Conservation (phyloP, 2,329 filamentous ascomycete genomes). For the Stachybotrys chartarum region DNA sequence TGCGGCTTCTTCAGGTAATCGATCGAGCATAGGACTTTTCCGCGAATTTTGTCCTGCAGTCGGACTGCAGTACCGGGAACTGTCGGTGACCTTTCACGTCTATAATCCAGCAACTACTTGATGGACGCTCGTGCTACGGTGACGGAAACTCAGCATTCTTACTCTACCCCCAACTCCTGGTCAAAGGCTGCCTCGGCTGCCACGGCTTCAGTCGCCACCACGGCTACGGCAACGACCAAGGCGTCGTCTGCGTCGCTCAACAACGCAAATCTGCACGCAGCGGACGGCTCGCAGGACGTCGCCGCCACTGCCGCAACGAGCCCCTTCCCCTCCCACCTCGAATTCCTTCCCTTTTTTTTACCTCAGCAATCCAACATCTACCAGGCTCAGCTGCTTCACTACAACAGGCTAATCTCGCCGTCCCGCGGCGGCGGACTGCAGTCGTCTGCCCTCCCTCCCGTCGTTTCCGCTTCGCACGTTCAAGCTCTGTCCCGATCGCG, state of each 20-base stretch:
- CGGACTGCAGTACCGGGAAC: no score
- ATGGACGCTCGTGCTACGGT: conserved; percentile 31
- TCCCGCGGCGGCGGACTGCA: conserved; percentile 49
- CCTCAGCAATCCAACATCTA: conserved; percentile 53
- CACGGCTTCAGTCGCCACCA: conserved; percentile 18
- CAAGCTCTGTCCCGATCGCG: conserved; percentile 50
- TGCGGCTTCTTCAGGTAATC: background rate
- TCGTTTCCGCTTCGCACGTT: conserved; percentile 48
- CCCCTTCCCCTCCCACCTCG: conserved; percentile 36
- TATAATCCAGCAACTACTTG: conserved; percentile 14
- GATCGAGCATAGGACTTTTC: conserved; percentile 3
- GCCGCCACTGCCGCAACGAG: conserved; percentile 17
- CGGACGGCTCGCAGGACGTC: conserved; percentile 23
- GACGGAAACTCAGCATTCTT: conserved; percentile 30
- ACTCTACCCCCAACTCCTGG: conserved; percentile 22
- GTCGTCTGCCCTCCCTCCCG: conserved; percentile 45
- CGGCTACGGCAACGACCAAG: conserved; percentile 16
- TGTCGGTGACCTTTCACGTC: no score
- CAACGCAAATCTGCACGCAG: conserved; percentile 16
- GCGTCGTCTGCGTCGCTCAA: conserved; percentile 13
- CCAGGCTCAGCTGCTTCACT: conserved; percentile 56
- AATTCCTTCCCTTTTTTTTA: conserved; percentile 50
- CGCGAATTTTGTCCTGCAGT: conserved; percentile 5
- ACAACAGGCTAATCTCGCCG: conserved; percentile 58
- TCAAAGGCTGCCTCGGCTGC: conserved; percentile 17